Conservation (phyloP, 1,284 basidiomycete genomes). For the Calocybe gambosa region DNA sequence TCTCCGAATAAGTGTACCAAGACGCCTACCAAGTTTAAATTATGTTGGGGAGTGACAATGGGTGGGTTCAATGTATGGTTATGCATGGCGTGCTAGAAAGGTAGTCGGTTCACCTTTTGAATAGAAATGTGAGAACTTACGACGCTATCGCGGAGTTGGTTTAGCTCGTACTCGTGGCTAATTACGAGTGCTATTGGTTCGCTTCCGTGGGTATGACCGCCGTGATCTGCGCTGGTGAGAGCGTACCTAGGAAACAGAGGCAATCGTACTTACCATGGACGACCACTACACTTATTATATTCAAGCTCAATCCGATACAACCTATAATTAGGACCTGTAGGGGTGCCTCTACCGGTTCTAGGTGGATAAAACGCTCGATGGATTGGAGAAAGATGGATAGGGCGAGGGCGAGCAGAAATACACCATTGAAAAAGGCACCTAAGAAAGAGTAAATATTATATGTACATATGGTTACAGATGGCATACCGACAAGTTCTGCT, state of each 20-base stretch:
- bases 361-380: constrained; percentile 39
- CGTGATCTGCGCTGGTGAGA: constrained; percentile 4
- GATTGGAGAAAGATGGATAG: constrained; percentile 44
- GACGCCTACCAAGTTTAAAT: constrained; percentile 38
- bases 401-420: constrained; percentile 43
- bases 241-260: background rate
- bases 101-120: background rate
- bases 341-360: constrained; percentile 33
- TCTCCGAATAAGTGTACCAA: constrained; percentile 41
- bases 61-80: constrained; percentile 37
- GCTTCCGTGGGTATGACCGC: constrained; percentile 11
- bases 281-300: constrained; percentile 37
- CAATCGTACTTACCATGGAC: constrained; percentile 33
- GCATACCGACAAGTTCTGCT: constrained; percentile 41
- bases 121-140: constrained; percentile 16
- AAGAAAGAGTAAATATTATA: background rate
- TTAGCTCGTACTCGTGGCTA: constrained; percentile 5
- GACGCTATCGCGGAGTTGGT: constrained; percentile 21
- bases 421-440: constrained; percentile 49
- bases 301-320: constrained; percentile 37
- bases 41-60: constrained; percentile 24
- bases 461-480: background rate
- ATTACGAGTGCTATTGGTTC: constrained; percentile 10
- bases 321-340: constrained; percentile 38
- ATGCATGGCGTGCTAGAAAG: constrained; percentile 35